These are phyloP conservation scores for Crithidia thermophila DNA, from an alignment of 208 protist genomes.

Conservation along the genomic window DNA sequence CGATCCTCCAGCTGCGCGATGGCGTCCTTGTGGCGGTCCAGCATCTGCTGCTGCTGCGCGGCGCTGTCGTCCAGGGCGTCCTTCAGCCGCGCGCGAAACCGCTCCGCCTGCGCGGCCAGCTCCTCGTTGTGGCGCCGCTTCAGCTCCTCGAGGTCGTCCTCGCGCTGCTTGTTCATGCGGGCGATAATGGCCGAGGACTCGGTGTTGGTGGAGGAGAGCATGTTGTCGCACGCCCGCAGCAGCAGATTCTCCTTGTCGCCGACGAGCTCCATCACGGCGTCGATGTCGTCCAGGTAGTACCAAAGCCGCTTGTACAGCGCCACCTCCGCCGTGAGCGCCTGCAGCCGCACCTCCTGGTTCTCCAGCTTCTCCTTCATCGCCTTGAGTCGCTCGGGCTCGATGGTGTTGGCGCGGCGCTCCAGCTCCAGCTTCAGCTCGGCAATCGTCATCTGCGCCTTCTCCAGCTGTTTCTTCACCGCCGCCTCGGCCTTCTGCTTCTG, in stretches of 20 bases:
- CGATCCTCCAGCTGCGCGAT: conserved; percentile 46
- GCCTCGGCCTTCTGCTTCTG: conserved; percentile 33
- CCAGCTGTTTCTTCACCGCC: conserved; percentile 33
- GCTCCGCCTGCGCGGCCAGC: conserved; percentile 34
- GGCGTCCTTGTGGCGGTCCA: conserved; percentile 43
- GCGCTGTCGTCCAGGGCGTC: conserved; percentile 32
- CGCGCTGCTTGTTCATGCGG: conserved; percentile 18
- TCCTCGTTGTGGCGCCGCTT: conserved; percentile 37
- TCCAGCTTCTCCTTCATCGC: conserved; percentile 36
- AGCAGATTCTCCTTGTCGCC: conserved; percentile 30
- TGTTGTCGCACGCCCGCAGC: conserved; percentile 21
- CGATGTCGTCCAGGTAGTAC: conserved; percentile 3
- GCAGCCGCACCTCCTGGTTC: conserved; percentile 17
- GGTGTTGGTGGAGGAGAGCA: conserved; percentile 27
- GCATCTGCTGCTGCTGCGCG: conserved; percentile 39
- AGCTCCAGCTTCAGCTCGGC: conserved; percentile 48
- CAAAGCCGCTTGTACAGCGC: conserved; percentile 22
- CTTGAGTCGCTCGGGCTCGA: conserved; percentile 31
- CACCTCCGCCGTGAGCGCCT: conserved; percentile 11
- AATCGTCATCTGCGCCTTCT: conserved; percentile 42
- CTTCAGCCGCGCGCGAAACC: conserved; percentile 33
- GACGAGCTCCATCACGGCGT: conserved; percentile 19
- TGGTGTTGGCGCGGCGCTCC: conserved; percentile 29
- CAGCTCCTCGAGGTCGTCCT: conserved; percentile 25
- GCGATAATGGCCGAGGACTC: conserved; percentile 24